These are phyloP conservation scores for Gamsiella multidivaricata DNA, from an alignment of 192 early-diverging fungal genomes.

Conservation along the genomic window DNA sequence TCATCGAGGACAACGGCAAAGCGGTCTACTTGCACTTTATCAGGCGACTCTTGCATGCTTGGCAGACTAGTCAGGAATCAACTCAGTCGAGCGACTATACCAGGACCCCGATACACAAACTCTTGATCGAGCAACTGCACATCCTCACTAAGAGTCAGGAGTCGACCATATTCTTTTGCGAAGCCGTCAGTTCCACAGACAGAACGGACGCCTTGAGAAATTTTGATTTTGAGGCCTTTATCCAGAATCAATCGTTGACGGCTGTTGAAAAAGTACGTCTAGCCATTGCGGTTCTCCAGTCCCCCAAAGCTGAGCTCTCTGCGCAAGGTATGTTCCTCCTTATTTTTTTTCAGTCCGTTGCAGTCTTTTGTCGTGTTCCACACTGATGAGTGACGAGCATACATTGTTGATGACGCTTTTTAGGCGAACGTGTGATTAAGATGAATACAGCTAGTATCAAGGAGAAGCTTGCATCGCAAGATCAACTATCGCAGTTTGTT, in stretches of 20 bases:
- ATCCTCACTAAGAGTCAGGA: slow-evolving; percentile 43
- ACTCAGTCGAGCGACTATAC: slow-evolving; percentile 19
- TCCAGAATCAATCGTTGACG: slow-evolving; percentile 46
- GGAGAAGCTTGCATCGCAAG: slow-evolving; percentile 31
- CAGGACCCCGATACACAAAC: slow-evolving; percentile 50
- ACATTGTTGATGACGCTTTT: background rate
- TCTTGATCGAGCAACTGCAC: slow-evolving; percentile 53
- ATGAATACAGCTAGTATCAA: slow-evolving; percentile 21
- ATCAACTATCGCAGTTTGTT: slow-evolving; percentile 33
- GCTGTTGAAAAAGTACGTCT: slow-evolving; percentile 52
- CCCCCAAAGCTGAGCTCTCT: slow-evolving; percentile 51
- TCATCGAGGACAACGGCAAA: slow-evolving; percentile 64
- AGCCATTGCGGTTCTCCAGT: slow-evolving; percentile 51
- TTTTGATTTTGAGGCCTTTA: slow-evolving; percentile 56
- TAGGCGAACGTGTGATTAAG: slow-evolving; percentile 46
- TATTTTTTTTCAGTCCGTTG: too few relatives aligned
- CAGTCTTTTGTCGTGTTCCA: background rate
- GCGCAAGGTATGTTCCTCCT: slow-evolving; percentile 44
- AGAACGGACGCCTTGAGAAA: slow-evolving; percentile 55
- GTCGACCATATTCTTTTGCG: slow-evolving; percentile 48
- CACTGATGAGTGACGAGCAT: too few relatives aligned
- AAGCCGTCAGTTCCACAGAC: slow-evolving; percentile 58
- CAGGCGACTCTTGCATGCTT: slow-evolving; percentile 50
- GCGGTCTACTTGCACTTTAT: slow-evolving; percentile 63
- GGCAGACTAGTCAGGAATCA: slow-evolving; percentile 44